These are phyloP conservation scores for Linnemannia zychae DNA, from an alignment of 192 early-diverging fungal genomes.

Conservation along the genomic window DNA sequence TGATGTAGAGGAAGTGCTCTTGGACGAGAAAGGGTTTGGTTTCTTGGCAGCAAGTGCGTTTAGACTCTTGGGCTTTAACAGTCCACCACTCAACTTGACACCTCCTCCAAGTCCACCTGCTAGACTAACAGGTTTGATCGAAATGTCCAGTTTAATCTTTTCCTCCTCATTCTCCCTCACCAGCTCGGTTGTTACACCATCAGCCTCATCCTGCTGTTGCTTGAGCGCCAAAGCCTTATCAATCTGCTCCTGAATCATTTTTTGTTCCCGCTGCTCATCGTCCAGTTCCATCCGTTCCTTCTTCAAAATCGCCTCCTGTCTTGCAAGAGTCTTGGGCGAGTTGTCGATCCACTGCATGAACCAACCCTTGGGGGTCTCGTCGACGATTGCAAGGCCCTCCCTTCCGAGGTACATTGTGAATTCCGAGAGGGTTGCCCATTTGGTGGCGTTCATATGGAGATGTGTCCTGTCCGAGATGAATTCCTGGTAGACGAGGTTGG, in stretches of 20 bases:
- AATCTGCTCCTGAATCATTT: slow-evolving; percentile 86
- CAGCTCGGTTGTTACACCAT: slow-evolving; percentile 65
- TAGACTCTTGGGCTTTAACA: slow-evolving; percentile 42
- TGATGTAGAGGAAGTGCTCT: slow-evolving; percentile 24
- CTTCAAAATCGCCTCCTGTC: slow-evolving; percentile 82
- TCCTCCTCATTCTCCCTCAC: slow-evolving; percentile 72
- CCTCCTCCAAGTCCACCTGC: slow-evolving; percentile 7
- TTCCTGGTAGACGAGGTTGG: slow-evolving; percentile 98
- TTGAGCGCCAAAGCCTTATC: slow-evolving; percentile 67
- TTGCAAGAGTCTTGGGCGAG: slow-evolving; percentile 87
- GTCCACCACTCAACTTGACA: slow-evolving; percentile 25
- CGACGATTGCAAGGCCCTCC: slow-evolving; percentile 86
- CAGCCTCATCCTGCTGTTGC: slow-evolving; percentile 21
- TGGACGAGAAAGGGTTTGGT: slow-evolving; percentile 47
- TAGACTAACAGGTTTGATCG: slow-evolving; percentile 60
- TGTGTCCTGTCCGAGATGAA: slow-evolving; percentile 93
- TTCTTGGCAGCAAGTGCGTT: slow-evolving; percentile 46
- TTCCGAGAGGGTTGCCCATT: slow-evolving; percentile 91
- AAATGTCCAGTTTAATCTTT: slow-evolving; percentile 81
- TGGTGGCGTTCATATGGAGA: slow-evolving; percentile 96
- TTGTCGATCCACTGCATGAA: slow-evolving; percentile 94
- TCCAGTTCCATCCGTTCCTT: slow-evolving; percentile 86
- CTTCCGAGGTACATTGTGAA: slow-evolving; percentile 90
- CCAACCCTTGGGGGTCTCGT: slow-evolving; percentile 93
- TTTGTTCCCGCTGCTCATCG: slow-evolving; percentile 89